Percentiles rank a stretch among this genome's conserved stretches.
Conservation (phyloP, 306 rosid genomes). For the Glycine soja region DNA sequence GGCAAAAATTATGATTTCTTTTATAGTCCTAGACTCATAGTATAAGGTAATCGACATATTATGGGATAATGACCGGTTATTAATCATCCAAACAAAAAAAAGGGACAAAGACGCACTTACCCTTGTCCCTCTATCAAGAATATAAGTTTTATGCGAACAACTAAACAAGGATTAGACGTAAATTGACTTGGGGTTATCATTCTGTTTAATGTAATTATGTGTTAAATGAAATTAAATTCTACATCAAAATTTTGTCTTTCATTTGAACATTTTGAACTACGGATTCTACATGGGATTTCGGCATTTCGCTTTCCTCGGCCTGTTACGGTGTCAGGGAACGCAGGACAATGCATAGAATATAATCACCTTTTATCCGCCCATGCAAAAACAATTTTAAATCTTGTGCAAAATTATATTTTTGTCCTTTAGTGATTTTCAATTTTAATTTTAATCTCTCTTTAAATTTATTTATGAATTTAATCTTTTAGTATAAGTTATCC, state of each 20-base stretch:
- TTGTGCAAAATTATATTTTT: no score
- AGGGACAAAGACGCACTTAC: slow-evolving; percentile 26
- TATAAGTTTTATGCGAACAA: slow-evolving; percentile 23
- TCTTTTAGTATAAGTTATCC: no score
- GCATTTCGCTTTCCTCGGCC: background rate
- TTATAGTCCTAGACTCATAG: no score
- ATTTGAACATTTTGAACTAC: background rate
- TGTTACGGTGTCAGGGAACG: background rate
- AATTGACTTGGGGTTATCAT: background rate
- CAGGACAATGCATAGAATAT: background rate
- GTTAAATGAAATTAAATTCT: background rate
- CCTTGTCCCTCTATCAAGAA: slow-evolving; percentile 21
- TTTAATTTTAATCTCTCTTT: no score
- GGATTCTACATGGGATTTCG: background rate
- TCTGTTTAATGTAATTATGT: background rate
- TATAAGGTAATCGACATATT: background rate
- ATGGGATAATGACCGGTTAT: slow-evolving; percentile 20
- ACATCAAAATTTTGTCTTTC: background rate
- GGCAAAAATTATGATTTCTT: background rate
- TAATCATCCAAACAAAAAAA: background rate
- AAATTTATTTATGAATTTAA: no score
- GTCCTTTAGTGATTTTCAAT: no score
- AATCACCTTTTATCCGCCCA: no score
- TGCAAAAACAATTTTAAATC: no score
- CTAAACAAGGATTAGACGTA: slow-evolving; percentile 36